Percentiles rank a stretch among this genome's conserved stretches.
Conservation (phyloP, 1,284 basidiomycete genomes). For the Trametes polyzona region DNA sequence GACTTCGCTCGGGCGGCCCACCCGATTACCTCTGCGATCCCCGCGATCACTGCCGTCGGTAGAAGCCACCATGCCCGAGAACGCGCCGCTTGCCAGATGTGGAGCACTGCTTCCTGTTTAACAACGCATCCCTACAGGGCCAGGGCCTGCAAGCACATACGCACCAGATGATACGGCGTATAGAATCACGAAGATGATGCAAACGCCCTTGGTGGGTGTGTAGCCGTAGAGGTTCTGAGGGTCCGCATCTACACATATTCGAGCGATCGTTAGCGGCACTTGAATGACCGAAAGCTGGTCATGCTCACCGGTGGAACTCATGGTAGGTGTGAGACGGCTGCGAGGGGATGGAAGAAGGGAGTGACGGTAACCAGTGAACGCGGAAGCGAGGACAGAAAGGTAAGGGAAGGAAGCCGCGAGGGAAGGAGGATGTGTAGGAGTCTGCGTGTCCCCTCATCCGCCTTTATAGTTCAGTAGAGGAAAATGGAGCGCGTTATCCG, state of each 20-base stretch:
- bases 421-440: background rate
- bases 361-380: background rate
- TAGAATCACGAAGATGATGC: conserved; percentile 27
- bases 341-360: background rate
- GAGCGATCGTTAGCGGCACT: too few species aligned
- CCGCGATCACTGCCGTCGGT: conserved; percentile 41
- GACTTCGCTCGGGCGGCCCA: conserved; percentile 45
- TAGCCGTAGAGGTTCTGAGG: conserved; percentile 25
- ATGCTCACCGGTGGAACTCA: conserved; percentile 1
- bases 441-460: background rate
- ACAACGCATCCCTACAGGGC: too few species aligned
- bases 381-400: background rate
- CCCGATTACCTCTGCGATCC: conserved; percentile 42
- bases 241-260: background rate
- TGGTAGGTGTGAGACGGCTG: background rate
- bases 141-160: background rate
- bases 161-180: conserved; percentile 27
- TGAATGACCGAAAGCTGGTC: background rate
- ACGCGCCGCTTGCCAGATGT: conserved; percentile 31
- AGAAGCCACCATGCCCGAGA: conserved; percentile 45
- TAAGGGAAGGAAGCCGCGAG: background rate
- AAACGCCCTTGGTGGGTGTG: conserved; percentile 23
- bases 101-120: too few species aligned
- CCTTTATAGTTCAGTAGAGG: background rate
- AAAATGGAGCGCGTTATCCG: background rate